Percentiles rank a stretch among this genome's conserved stretches.
These are phyloP conservation scores for Vitis vinifera DNA, from an alignment of 164 flowering plant genomes.

Conservation along the genomic window ASM3070453v1 NC_081805.1:7251001-7251500, in stretches of 20 bases:
- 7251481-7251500: neutral
- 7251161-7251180: no score
- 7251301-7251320: neutral
- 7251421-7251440: neutral
- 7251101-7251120: no score
- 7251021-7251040: no score
- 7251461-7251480: neutral
- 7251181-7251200: no score
- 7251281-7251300: neutral
- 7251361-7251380: neutral
- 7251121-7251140: no score
- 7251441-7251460: neutral
- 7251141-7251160: no score
- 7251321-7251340: constrained; percentile 6
- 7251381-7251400: neutral
- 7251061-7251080: no score
- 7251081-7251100: no score
- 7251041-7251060: no score
- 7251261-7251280: neutral
- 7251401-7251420: neutral
- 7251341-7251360: constrained; percentile 4
- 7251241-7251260: neutral
- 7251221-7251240: no score
- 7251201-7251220: no score
- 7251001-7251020: no score